A percentile compares a stretch with the other conserved stretches of the same genome.
These are phyloP conservation scores for Phytophthora constricta DNA, from an alignment of 352 stramenopile species.

Conservation along the genomic window DNA sequence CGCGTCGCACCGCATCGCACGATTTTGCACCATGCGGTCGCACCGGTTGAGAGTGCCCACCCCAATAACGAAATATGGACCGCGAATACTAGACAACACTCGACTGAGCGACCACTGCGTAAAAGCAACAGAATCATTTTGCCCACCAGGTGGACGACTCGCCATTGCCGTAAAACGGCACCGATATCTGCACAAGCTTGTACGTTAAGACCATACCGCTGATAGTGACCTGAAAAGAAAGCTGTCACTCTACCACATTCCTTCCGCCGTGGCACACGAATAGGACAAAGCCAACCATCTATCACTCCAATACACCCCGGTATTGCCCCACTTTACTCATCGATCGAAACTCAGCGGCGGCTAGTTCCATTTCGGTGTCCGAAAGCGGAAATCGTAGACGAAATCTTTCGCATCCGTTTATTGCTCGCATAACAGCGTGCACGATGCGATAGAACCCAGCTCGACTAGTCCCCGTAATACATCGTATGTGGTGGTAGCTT, in stretches of 20 bases:
- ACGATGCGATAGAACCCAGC: too few relatives aligned
- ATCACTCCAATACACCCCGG: constrained; percentile 14
- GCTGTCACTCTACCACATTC: constrained; percentile 7
- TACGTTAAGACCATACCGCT: constrained; percentile 16
- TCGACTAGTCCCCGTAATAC: constrained; percentile 12
- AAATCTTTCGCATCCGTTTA: constrained; percentile 7
- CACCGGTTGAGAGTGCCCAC: neutral
- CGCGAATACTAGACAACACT: too few relatives aligned
- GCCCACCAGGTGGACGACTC: constrained; percentile 3
- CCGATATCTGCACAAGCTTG: constrained; percentile 7
- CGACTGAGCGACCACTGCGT: neutral
- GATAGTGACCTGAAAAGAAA: constrained; percentile 20
- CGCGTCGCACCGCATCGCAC: neutral
- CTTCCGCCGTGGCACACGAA: neutral
- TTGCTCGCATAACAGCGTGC: neutral
- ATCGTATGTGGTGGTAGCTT: constrained; percentile 18
- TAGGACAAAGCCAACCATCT: constrained; percentile 22
- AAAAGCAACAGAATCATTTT: constrained; percentile 9
- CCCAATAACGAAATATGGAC: too few relatives aligned
- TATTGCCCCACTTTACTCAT: neutral
- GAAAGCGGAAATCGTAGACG: neutral
- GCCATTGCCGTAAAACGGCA: constrained; percentile 2
- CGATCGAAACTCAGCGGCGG: neutral
- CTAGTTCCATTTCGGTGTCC: neutral
- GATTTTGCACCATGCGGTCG: neutral